Evolutionary conservation across 441 rosid genomes (phyloP), one percentile per base, ranked within the genome.

Genomic region (Oxalis stricta): DNA sequence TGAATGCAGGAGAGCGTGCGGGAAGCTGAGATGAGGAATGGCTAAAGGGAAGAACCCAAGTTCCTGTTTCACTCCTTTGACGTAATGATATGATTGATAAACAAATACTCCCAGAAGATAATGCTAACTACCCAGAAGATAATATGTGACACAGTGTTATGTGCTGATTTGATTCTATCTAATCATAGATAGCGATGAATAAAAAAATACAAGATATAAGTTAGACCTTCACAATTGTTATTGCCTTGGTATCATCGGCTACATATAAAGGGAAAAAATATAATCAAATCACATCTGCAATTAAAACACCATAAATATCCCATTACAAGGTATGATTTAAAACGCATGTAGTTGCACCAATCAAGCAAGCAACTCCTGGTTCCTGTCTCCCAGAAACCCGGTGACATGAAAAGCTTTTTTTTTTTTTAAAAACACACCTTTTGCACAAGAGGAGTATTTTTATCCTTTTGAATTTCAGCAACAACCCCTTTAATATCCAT

Each of bases 401-500:
- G 52, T 57, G 52, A 56, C 55, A 55, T 22, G 35, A 24, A 49
- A 48, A 62, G 72, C n/a, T n/a, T n/a, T n/a, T n/a, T n/a, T n/a
- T n/a, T n/a, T n/a, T n/a, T n/a, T n/a, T n/a, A n/a, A n/a, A n/a
- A n/a, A n/a, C n/a, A n/a, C n/a, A 91, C 95, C 99, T 86, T 83
- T 38, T 51, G 76, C 61, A 83, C 91, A 44, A 85, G 84, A 63
- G 85, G 79, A 14, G 93, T 86, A 54, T 56, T 73, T 50, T 70
- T 79, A 71, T 83, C 85, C 79, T 62, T 73, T 66, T 40, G 84
- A 61, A 91, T 83, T 64, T 85, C 93, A 24, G 84, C 85, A 63
- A 67, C 95, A 59, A 86, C 85, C 55, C 96, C 89, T 75, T 85
- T 83, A 52, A 91, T 81, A 72, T 86, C 96, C 96, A 91, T 85